Evolutionary conservation across 2,329 filamentous ascomycete species (phyloP).

Genomic region (Epichloe festucae): DNA sequence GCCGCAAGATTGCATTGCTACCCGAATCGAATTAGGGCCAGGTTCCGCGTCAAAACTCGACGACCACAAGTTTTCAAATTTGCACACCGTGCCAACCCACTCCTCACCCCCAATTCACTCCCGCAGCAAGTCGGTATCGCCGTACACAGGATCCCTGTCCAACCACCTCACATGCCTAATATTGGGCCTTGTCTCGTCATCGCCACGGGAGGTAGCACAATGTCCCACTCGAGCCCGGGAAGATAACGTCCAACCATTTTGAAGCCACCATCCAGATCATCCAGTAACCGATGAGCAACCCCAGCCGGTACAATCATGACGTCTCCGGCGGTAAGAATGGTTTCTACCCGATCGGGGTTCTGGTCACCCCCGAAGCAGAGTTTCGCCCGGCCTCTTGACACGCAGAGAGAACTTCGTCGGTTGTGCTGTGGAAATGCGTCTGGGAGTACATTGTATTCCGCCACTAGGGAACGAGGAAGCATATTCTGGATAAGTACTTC

Average conservation of each 20-base stretch:
- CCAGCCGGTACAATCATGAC: slow-evolving; percentile 53
- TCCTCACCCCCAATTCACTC: not conserved
- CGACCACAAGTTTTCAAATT: not conserved
- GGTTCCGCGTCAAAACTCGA: not conserved
- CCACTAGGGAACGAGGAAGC: not conserved
- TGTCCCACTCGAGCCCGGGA: slow-evolving; percentile 46
- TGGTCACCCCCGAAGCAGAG: slow-evolving; percentile 54
- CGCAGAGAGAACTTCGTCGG: slow-evolving; percentile 51
- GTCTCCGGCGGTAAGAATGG: slow-evolving; percentile 43
- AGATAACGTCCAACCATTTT: slow-evolving; percentile 58
- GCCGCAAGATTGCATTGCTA: not conserved
- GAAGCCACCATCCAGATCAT: slow-evolving; percentile 42
- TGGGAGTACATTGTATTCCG: slow-evolving; percentile 18
- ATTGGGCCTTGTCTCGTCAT: not conserved
- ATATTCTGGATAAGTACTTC: not conserved
- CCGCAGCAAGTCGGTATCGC: slow-evolving; percentile 6
- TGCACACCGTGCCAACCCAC: not conserved
- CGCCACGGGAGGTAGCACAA: slow-evolving; percentile 29
- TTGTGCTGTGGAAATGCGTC: slow-evolving; percentile 55
- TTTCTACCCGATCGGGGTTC: slow-evolving; percentile 27
- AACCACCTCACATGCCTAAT: slow-evolving; percentile 9
- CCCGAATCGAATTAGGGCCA: too few species aligned
- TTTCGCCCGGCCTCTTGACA: slow-evolving; percentile 42
- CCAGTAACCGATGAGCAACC: slow-evolving; percentile 46
- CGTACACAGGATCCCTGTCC: slow-evolving; percentile 9